Evolutionary conservation across 129 eudicot species (phyloP), one percentile per base, ranked within the genome.

Genomic region (Mikania micrantha): DNA sequence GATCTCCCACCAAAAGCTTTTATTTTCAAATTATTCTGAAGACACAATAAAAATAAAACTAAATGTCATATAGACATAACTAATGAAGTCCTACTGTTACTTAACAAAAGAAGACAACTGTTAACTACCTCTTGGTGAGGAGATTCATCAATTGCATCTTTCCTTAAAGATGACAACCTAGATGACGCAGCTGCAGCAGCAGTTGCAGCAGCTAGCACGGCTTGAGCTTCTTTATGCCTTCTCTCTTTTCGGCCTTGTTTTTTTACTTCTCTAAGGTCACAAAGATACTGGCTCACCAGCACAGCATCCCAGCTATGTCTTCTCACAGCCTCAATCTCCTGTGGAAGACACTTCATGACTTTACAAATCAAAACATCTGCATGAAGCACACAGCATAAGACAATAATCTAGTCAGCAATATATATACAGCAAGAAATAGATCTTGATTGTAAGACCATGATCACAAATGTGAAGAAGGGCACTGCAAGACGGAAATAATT

Each of bases 121-220:
- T 9, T 31, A 54, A 54, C 60, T 25, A 89, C 95, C 82, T 83
- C 93, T 50, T 64, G 84, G 7, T 62, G 78, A 17, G 78, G 59
- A 61, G 91, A 69, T 62, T 86, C 96, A 42, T 89, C 95, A n/a
- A 72, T 67, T 31, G 83, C 17, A 73, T 94, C 99, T 73, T 94
- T 94, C 80, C 99, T 90, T 56, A 84, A 69, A 48, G 99, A 93
- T n/a, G 98, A 86, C 21, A 84, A 65, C 74, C 99, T 72, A 48
- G 97, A 94, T 24, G 99, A 94, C 59, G 97, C 90, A 4, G 99
- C 97, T 20, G 97, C 99, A n/a, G 99, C 99, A 24, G 99, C 99
- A 64, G 95, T 87, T 20, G 97, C 99, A 56, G 99, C 99, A 65
- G 99, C 97, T 27, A 87, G 82, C 27, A 89, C 93, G 39, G 87